Evolutionary conservation across 768 basidiomycete species (phyloP).

Genomic region (Mycena polygramma): DNA sequence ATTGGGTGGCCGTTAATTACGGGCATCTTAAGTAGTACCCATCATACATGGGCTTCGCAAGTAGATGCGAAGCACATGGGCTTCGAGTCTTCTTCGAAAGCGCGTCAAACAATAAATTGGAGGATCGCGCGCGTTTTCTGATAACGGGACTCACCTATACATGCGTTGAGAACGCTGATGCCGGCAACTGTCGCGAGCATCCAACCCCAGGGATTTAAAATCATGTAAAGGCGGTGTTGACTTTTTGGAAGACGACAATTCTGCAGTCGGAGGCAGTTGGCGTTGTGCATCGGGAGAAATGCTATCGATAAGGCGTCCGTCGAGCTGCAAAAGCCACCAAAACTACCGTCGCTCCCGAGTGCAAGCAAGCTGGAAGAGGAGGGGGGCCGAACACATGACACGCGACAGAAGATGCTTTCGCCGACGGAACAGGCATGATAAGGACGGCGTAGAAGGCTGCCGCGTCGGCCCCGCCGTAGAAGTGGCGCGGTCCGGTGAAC

Average conservation of each 20-base stretch:
- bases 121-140: constrained; percentile 25
- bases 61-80: constrained; percentile 33
- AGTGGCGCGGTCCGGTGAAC: constrained; percentile 15
- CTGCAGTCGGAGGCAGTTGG: not conserved
- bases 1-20: not conserved
- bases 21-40: constrained; percentile 22
- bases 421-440: not conserved
- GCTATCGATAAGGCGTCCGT: not conserved
- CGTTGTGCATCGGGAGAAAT: no score
- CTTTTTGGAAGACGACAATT: not conserved
- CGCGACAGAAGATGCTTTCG: not conserved
- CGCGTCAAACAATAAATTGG: constrained; percentile 28
- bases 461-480: constrained; percentile 19
- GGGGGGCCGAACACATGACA: constrained; percentile 1
- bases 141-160: constrained; percentile 5
- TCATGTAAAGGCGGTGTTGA: not conserved
- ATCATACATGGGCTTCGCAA: constrained; percentile 27
- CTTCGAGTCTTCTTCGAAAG: constrained; percentile 13
- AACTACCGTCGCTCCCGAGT: not conserved
- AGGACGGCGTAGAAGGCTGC: constrained; percentile 5
- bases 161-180: constrained; percentile 28
- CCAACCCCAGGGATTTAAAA: constrained; percentile 15
- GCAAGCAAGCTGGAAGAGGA: not conserved
- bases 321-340: not conserved
- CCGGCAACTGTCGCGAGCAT: constrained; percentile 9